Base-by-base conservation (phyloP, 495 filamentous ascomycete genomes). In the Annulohypoxylon moriforme region DNA sequence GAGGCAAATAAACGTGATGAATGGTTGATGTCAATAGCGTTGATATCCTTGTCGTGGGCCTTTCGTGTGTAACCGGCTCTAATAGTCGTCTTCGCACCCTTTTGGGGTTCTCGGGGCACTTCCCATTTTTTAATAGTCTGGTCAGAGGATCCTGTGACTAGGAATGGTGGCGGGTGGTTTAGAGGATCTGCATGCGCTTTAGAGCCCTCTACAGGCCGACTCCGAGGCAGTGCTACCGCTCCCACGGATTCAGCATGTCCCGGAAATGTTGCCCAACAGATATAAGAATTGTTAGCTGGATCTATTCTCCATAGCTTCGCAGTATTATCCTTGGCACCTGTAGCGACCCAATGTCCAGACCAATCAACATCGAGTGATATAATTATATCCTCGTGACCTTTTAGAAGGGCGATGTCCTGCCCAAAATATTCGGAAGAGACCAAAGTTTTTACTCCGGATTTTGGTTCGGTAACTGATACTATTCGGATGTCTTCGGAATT, bases 21-120 rank as follows among this genome's bases (percentile, higher is more conserved):
- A 24, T 89, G 86, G 70, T 91, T 91, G 34, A 94, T 84, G 62
- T 96, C 93, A 16, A 99, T 83, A 4, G 96, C 93, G 71, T 99
- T 99, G 82, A 99, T 99, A 70, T 99, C 96, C 73, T 98, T 99
- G 64, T 99, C 96, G 78, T 99, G 96, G 1, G 96, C 96, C 80
- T 97, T 93, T 34, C 94, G 87, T 4, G 95, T 97, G 72, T 93
- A 96, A 14, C 87, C 73, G 6, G 93, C 89, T 73, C 87, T 85
- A 25, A 80, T 68, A 55, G 81, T 69, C 22, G 83, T 73, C 67
- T 86, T 78, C 40, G 80, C 72, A 16, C 75, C 72, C 63, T 84
- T 82, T 49, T 81, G 78, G 81, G 75, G 27, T 72, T 81, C 47
- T 76, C 80, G 68, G 73, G 81, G 86, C 50, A 93, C 88, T 60